Evolutionary conservation across 495 filamentous ascomycete species (phyloP).

Genomic region (Annulohypoxylon moriforme): DNA sequence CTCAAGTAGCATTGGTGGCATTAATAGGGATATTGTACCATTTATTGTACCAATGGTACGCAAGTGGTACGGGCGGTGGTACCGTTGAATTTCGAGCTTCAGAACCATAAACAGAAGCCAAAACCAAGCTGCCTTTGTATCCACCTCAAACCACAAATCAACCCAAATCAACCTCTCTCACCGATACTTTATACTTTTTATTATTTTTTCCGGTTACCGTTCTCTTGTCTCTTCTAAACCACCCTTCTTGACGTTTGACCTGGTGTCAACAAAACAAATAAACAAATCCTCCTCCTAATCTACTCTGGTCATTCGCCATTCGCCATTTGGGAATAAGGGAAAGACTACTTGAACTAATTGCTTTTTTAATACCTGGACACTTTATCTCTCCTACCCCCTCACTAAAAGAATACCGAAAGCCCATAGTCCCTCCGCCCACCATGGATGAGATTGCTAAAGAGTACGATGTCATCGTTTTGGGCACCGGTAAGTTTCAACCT

Average conservation of each 20-base stretch:
- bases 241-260: slow-evolving; percentile 37
- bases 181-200: slow-evolving; percentile 39
- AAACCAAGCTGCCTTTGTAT: slow-evolving; percentile 31
- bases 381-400: neutral
- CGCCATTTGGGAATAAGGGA: neutral
- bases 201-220: slow-evolving; percentile 17
- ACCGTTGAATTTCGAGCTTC: slow-evolving; percentile 32
- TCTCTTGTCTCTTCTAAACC: slow-evolving; percentile 16
- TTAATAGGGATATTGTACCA: neutral
- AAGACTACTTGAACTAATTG: slow-evolving; percentile 1
- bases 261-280: slow-evolving; percentile 36
- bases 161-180: slow-evolving; percentile 28
- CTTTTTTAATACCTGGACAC: slow-evolving; percentile 4
- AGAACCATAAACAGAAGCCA: slow-evolving; percentile 28
- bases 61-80: too few relatives aligned
- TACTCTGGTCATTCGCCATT: slow-evolving; percentile 7
- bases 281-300: neutral
- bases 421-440: slow-evolving; percentile 43
- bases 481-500: slow-evolving; percentile 75
- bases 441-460: slow-evolving; percentile 98
- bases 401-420: neutral
- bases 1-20: neutral
- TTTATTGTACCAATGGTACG: neutral
- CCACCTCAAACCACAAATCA: slow-evolving; percentile 33
- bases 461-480: slow-evolving; percentile 98